These are phyloP conservation scores for Aspergillus piperis DNA, from an alignment of 2,329 filamentous ascomycete species.

Conservation along the genomic window DNA sequence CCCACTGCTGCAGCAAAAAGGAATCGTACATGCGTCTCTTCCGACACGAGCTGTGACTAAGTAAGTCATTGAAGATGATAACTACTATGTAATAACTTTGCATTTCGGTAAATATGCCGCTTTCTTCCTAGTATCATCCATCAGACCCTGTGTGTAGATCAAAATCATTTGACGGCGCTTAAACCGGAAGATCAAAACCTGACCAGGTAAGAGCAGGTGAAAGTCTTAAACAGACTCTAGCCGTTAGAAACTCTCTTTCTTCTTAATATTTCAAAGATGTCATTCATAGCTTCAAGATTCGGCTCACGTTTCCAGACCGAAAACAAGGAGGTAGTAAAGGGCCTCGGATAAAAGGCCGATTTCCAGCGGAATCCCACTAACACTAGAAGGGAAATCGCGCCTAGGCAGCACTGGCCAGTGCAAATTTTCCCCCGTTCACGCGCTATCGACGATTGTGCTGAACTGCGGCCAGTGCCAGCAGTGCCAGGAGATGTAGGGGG, in stretches of 20 bases:
- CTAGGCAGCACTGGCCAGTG: background rate
- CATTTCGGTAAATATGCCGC: background rate
- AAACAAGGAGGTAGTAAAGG: background rate
- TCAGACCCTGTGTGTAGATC: background rate
- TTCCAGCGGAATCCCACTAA: background rate
- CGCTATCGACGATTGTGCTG: slow-evolving; percentile 1
- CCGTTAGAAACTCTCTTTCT: background rate
- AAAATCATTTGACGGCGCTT: slow-evolving; percentile 13
- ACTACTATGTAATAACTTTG: no score
- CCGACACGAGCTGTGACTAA: background rate
- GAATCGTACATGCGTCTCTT: background rate
- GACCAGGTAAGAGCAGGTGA: background rate
- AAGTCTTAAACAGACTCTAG: slow-evolving; percentile 8
- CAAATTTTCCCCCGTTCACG: background rate
- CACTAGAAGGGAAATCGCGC: slow-evolving; percentile 7
- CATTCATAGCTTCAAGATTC: background rate
- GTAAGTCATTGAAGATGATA: background rate
- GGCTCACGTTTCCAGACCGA: background rate
- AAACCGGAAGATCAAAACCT: slow-evolving; percentile 10
- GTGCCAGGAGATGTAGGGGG: slow-evolving; percentile 1
- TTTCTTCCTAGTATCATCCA: background rate
- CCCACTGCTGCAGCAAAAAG: background rate
- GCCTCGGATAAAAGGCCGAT: slow-evolving; percentile 4
- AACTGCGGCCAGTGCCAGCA: background rate
- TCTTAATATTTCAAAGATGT: background rate